A percentile compares a stretch with the other conserved stretches of the same genome.
phyloP scores from a whole-genome alignment of 768 basidiomycete genomes.

The Calocera cornea region DNA sequence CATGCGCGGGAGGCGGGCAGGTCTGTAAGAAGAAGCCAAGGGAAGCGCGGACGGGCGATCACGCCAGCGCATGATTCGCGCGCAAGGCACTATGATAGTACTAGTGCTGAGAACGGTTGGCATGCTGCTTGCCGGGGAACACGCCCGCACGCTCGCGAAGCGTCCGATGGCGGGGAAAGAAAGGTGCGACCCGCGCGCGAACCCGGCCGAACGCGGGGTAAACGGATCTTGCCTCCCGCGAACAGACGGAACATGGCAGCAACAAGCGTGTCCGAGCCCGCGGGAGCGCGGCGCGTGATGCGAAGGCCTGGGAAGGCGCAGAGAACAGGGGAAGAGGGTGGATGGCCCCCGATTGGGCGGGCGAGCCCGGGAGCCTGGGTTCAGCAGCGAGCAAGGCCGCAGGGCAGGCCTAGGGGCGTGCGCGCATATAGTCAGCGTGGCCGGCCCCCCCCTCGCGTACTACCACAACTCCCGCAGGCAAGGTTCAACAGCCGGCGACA shows the following conservation, averaged over 20 bases:
- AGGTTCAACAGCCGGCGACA: not conserved
- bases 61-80: not conserved
- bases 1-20: not conserved
- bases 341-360: not conserved
- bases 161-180: not conserved
- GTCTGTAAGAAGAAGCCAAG: not conserved
- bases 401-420: no score
- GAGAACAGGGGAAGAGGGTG: not conserved
- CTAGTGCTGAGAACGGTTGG: not conserved
- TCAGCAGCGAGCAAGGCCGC: not conserved
- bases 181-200: not conserved
- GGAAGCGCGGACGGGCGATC: not conserved
- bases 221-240: not conserved
- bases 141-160: not conserved
- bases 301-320: not conserved
- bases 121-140: not conserved
- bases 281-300: not conserved
- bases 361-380: not conserved
- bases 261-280: not conserved
- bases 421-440: no score
- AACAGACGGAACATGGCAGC: not conserved
- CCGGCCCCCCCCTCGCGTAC: no score
- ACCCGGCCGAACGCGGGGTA: not conserved
- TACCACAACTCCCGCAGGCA: no score
- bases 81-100: not conserved